These are phyloP conservation scores for Magnolia changhungtana DNA, from an alignment of 164 flowering plant genomes.

Conservation along the genomic window DNA sequence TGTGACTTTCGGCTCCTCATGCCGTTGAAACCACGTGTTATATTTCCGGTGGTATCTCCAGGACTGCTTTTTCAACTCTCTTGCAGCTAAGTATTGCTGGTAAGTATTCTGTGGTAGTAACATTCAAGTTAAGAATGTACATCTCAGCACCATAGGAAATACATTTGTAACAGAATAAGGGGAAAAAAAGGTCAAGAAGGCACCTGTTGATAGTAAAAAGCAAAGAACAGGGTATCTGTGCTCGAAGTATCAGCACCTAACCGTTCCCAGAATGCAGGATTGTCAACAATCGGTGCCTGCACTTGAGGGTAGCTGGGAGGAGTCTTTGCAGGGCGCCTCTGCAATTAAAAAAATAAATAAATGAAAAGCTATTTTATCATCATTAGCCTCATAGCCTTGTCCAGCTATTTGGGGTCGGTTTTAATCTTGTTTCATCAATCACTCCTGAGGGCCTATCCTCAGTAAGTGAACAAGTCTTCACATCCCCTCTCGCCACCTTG, in stretches of 20 bases:
- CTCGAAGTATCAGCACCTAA: constrained; percentile 53
- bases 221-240: constrained; percentile 84
- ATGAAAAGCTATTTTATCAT: background rate
- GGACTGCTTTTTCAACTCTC: constrained; percentile 89
- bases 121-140: background rate
- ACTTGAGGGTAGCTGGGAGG: constrained; percentile 90
- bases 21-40: constrained; percentile 98
- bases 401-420: no score
- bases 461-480: no score
- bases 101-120: constrained; percentile 68
- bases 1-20: constrained; percentile 90
- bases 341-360: constrained; percentile 15
- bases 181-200: background rate
- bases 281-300: constrained; percentile 83
- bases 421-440: no score
- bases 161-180: background rate
- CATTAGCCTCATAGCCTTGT: no score
- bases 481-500: no score
- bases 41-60: constrained; percentile 98
- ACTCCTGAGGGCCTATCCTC: no score
- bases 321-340: constrained; percentile 81
- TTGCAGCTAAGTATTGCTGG: constrained; percentile 97
- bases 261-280: constrained; percentile 94
- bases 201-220: constrained; percentile 96
- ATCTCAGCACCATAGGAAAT: background rate